Percentiles rank a stretch among this genome's conserved stretches.
phyloP scores from a whole-genome alignment of 1,284 basidiomycete genomes.

The Puccinia polysora region DNA sequence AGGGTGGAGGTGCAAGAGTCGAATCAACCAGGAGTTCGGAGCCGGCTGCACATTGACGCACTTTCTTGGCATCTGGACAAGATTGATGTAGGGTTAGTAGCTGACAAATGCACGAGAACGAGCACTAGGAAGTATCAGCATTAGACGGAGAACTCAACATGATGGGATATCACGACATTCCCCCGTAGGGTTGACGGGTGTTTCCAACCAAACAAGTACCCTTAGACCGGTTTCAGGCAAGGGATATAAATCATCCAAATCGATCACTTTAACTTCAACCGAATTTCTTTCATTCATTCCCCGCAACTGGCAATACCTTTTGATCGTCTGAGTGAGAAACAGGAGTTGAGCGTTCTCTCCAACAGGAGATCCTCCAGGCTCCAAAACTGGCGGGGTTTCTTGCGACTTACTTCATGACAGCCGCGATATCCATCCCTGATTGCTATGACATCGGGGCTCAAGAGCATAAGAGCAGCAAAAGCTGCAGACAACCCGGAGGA shows the following conservation, averaged over 20 bases:
- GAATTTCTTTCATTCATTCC: slow-evolving; percentile 38
- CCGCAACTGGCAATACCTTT: slow-evolving; percentile 35
- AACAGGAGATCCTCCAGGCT: not conserved
- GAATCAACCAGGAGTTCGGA: slow-evolving; percentile 71
- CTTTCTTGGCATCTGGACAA: slow-evolving; percentile 54
- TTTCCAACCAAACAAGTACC: slow-evolving; percentile 52
- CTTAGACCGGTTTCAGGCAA: slow-evolving; percentile 44
- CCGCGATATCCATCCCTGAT: slow-evolving; percentile 36
- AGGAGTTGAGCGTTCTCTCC: not conserved
- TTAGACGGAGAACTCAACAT: slow-evolving; percentile 15
- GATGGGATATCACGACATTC: slow-evolving; percentile 46
- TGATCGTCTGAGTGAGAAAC: slow-evolving; percentile 16
- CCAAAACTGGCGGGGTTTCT: not conserved
- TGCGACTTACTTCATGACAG: slow-evolving; percentile 35
- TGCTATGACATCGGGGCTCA: slow-evolving; percentile 33
- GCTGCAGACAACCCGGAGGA: slow-evolving; percentile 36
- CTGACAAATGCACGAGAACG: not conserved
- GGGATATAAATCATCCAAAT: slow-evolving; percentile 36
- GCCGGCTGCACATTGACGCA: slow-evolving; percentile 61
- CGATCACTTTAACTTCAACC: slow-evolving; percentile 36
- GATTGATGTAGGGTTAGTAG: not conserved
- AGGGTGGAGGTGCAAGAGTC: slow-evolving; percentile 83
- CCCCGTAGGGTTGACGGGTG: slow-evolving; percentile 53
- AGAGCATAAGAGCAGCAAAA: slow-evolving; percentile 18
- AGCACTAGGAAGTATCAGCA: not conserved